Percentiles rank a stretch among this genome's conserved stretches.
Conservation (phyloP, 805 yeast genomes). For the Huiozyma sinensis region DNA sequence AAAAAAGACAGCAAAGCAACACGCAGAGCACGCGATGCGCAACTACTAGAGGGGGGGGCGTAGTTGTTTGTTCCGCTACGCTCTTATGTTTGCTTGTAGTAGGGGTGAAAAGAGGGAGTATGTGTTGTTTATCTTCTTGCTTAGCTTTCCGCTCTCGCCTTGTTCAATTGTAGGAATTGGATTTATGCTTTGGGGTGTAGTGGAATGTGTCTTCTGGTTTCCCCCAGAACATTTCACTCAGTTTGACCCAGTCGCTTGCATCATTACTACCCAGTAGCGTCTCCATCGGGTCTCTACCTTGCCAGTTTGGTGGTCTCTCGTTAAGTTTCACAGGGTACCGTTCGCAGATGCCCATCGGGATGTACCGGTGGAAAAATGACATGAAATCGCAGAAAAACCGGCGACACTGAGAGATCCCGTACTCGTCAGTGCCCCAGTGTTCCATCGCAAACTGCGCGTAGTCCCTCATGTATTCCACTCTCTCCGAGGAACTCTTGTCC, state of each 20-base stretch:
- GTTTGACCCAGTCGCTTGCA: slow-evolving; percentile 90
- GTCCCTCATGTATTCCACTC: slow-evolving; percentile 61
- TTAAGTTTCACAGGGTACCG: slow-evolving; percentile 79
- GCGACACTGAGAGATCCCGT: slow-evolving; percentile 80
- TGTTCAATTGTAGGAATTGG: slow-evolving; percentile 49
- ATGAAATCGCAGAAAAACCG: slow-evolving; percentile 89
- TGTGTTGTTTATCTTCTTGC: neutral
- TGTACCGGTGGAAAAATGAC: slow-evolving; percentile 86
- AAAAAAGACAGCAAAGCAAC: no score
- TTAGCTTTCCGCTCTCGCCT: neutral
- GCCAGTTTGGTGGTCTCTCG: slow-evolving; percentile 90
- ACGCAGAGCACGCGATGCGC: no score
- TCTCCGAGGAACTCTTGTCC: slow-evolving; percentile 83
- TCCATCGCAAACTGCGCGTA: slow-evolving; percentile 76
- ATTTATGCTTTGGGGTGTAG: slow-evolving; percentile 90
- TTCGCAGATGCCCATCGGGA: slow-evolving; percentile 89
- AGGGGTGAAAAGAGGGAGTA: neutral
- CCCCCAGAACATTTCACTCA: slow-evolving; percentile 91
- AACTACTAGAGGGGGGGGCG: neutral
- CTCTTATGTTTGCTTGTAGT: neutral
- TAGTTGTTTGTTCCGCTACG: neutral
- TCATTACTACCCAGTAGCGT: slow-evolving; percentile 78
- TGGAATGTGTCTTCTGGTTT: slow-evolving; percentile 64
- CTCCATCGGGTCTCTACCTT: slow-evolving; percentile 86
- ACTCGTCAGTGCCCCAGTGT: slow-evolving; percentile 97